Conservation (phyloP, 2,329 filamentous ascomycete species). For the Chaetoscypha palmicola region DNA sequence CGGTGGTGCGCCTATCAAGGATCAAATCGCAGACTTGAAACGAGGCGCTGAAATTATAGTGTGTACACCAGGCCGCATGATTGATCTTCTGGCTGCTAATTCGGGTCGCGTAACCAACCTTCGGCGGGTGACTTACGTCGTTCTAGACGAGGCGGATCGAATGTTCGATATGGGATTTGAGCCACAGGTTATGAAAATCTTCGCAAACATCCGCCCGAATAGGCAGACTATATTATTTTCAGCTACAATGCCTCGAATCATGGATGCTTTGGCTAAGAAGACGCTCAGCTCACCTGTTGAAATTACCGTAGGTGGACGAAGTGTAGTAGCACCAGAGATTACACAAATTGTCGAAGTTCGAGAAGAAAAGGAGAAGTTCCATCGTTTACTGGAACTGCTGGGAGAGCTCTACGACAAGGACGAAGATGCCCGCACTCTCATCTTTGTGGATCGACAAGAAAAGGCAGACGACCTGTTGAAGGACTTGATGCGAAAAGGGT, state of each 20-base stretch:
- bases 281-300: constrained; percentile 79
- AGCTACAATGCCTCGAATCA: constrained; percentile 89
- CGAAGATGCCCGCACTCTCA: constrained; percentile 80
- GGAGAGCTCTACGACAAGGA: constrained; percentile 81
- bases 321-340: constrained; percentile 83
- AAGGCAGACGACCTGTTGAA: constrained; percentile 75
- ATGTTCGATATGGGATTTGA: constrained; percentile 99
- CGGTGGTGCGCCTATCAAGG: constrained; percentile 90
- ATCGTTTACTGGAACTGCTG: constrained; percentile 75
- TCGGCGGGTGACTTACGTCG: constrained; percentile 82
- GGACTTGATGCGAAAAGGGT: constrained; percentile 75
- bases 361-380: constrained; percentile 75
- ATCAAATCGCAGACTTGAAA: constrained; percentile 95
- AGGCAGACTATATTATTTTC: constrained; percentile 94
- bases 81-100: constrained; percentile 89
- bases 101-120: constrained; percentile 91
- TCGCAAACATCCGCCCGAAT: constrained; percentile 84
- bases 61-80: constrained; percentile 90
- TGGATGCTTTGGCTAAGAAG: constrained; percentile 86
- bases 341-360: constrained; percentile 87
- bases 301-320: constrained; percentile 85
- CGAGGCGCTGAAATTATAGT: constrained; percentile 92
- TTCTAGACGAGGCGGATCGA: constrained; percentile 93
- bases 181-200: constrained; percentile 94
- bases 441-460: constrained; percentile 90